Conservation (phyloP, 257 asterid species). For the Anisodus acutangulus region DNA sequence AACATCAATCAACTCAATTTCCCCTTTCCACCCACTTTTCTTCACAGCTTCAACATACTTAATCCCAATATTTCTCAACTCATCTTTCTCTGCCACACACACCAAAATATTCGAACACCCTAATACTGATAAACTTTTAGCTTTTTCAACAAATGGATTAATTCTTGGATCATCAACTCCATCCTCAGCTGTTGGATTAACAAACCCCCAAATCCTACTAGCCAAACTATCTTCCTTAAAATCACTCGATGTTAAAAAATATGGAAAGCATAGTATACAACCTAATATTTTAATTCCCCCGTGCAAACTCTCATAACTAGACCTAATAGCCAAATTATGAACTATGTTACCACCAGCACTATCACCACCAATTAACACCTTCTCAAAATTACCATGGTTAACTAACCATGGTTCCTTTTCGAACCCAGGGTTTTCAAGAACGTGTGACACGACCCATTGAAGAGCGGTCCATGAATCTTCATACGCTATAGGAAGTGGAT, state of each 20-base stretch:
- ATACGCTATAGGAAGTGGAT: background rate
- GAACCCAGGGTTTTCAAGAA: background rate
- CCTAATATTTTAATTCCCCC: conserved; percentile 31
- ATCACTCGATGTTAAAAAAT: conserved; percentile 28
- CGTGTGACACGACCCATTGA: conserved; percentile 42
- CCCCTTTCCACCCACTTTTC: conserved; percentile 38
- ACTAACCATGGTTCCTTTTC: conserved; percentile 32
- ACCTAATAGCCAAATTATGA: conserved; percentile 29
- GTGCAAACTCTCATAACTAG: conserved; percentile 24
- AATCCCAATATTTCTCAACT: conserved; percentile 21
- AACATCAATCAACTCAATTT: conserved; percentile 34
- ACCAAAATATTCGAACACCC: conserved; percentile 35
- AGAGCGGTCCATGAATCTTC: conserved; percentile 44
- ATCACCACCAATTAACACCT: conserved; percentile 37
- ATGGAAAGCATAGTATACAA: conserved; percentile 33
- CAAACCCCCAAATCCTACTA: background rate
- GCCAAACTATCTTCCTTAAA: conserved; percentile 4
- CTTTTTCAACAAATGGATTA: conserved; percentile 29
- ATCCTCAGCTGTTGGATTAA: conserved; percentile 1
- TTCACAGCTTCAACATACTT: conserved; percentile 33
- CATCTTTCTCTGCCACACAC: conserved; percentile 27
- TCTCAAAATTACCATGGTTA: conserved; percentile 29
- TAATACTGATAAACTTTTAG: conserved; percentile 25
- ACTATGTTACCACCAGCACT: conserved; percentile 49
- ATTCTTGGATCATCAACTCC: conserved; percentile 37